These are phyloP conservation scores for Westerdykella sp. DNA, from an alignment of 2,329 filamentous ascomycete species.

Conservation along the genomic window DNA sequence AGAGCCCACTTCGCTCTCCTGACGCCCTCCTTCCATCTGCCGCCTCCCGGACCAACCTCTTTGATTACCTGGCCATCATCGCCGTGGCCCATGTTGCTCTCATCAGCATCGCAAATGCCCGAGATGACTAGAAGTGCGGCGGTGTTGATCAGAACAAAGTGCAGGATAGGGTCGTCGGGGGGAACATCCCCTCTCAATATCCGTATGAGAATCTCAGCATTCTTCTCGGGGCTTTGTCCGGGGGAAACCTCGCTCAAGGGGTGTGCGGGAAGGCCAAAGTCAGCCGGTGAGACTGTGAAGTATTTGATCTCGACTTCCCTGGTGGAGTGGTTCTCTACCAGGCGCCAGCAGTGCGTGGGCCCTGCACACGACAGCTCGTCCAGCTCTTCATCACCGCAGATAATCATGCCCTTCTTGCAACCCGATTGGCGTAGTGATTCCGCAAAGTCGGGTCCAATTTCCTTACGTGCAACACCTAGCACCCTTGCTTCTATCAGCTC, in stretches of 20 bases:
- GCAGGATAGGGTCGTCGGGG: slow-evolving; percentile 74
- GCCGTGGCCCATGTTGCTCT: slow-evolving; percentile 69
- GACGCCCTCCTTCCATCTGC: slow-evolving; percentile 92
- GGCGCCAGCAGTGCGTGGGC: slow-evolving; percentile 79
- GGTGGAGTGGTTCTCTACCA: slow-evolving; percentile 47
- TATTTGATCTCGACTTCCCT: slow-evolving; percentile 58
- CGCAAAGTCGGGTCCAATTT: slow-evolving; percentile 82
- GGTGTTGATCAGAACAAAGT: slow-evolving; percentile 93
- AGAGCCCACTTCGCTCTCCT: slow-evolving; percentile 82
- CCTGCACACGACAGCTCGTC: slow-evolving; percentile 95
- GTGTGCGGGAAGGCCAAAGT: slow-evolving; percentile 77
- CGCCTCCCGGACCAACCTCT: slow-evolving; percentile 77
- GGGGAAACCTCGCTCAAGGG: slow-evolving; percentile 72
- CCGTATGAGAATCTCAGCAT: slow-evolving; percentile 73
- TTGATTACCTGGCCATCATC: slow-evolving; percentile 75
- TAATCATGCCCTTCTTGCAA: slow-evolving; percentile 75
- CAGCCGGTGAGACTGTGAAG: slow-evolving; percentile 72
- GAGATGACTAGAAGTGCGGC: slow-evolving; percentile 80
- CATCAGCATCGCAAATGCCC: slow-evolving; percentile 78
- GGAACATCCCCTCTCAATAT: slow-evolving; percentile 69
- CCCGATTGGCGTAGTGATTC: slow-evolving; percentile 74
- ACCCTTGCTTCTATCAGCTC: slow-evolving; percentile 73
- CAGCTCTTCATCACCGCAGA: slow-evolving; percentile 90
- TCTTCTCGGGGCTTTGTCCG: slow-evolving; percentile 78
- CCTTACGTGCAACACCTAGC: slow-evolving; percentile 83